Conservation (phyloP, 208 protist genomes). For the Leishmania braziliensis region DNA sequence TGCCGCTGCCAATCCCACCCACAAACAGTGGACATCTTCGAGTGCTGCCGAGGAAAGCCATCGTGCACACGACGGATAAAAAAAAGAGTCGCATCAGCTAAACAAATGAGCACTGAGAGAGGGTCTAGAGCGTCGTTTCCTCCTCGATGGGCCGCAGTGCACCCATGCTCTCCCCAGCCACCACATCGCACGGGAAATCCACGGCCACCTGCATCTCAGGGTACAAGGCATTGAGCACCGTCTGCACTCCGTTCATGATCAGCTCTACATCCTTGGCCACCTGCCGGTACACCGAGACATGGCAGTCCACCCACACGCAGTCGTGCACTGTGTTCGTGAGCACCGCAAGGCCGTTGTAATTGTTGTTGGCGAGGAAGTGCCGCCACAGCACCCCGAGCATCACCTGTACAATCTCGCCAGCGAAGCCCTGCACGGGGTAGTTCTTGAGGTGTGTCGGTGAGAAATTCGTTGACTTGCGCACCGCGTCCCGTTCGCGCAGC, state of each 20-base stretch:
- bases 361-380: conserved; percentile 81
- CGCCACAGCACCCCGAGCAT: conserved; percentile 93
- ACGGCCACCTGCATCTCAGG: conserved; percentile 86
- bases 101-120: not conserved
- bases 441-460: conserved; percentile 93
- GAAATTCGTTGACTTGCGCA: conserved; percentile 91
- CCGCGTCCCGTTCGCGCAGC: conserved; percentile 46
- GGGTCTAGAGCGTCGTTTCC: conserved; percentile 55
- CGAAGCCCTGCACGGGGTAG: conserved; percentile 94
- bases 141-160: conserved; percentile 73
- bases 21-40: not conserved
- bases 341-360: conserved; percentile 90
- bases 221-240: conserved; percentile 78
- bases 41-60: not conserved
- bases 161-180: conserved; percentile 90
- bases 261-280: conserved; percentile 84
- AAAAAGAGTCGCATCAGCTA: not conserved
- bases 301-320: conserved; percentile 94
- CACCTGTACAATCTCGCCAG: conserved; percentile 93
- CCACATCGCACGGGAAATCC: conserved; percentile 90
- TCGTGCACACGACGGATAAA: not conserved
- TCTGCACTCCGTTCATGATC: conserved; percentile 86
- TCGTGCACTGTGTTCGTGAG: conserved; percentile 95
- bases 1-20: not conserved
- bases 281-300: conserved; percentile 75